Percentiles rank a stretch among this genome's conserved stretches.
Evolutionary conservation across 208 protist genomes (phyloP).

Genomic region (Naegleria gruberi): DNA sequence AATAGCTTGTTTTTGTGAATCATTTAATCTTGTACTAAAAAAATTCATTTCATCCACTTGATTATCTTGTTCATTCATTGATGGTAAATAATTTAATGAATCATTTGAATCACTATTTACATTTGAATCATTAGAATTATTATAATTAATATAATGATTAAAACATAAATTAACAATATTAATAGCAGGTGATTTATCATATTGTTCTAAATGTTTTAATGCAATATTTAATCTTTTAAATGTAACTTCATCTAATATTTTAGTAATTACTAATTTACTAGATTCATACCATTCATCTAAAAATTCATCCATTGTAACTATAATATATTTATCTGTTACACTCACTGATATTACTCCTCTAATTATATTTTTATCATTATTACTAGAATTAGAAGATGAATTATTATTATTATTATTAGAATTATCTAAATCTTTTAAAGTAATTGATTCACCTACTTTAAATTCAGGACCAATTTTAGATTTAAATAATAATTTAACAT

Average conservation of each 20-base stretch:
- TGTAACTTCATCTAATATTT: neutral
- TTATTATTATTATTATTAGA: neutral
- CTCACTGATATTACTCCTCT: neutral
- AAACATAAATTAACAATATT: neutral
- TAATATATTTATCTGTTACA: neutral
- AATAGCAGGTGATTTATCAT: neutral
- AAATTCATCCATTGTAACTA: constrained; percentile 13
- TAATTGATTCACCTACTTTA: neutral
- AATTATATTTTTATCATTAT: neutral
- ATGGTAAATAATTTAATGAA: neutral
- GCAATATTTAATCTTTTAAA: neutral
- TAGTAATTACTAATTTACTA: neutral
- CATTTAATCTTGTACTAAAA: neutral
- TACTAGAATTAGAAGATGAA: neutral
- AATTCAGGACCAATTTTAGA: neutral
- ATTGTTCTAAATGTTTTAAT: neutral
- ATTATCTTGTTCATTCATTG: neutral
- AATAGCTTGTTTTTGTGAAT: constrained; percentile 16
- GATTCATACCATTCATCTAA: constrained; percentile 5
- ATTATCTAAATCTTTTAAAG: neutral
- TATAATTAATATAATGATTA: too few relatives aligned
- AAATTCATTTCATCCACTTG: neutral
- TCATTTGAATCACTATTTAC: neutral
- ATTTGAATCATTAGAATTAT: too few relatives aligned
- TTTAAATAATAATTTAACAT: neutral